Conservation (phyloP, 139 green algal genomes). For the Edaphochlamys debaryana region DNA sequence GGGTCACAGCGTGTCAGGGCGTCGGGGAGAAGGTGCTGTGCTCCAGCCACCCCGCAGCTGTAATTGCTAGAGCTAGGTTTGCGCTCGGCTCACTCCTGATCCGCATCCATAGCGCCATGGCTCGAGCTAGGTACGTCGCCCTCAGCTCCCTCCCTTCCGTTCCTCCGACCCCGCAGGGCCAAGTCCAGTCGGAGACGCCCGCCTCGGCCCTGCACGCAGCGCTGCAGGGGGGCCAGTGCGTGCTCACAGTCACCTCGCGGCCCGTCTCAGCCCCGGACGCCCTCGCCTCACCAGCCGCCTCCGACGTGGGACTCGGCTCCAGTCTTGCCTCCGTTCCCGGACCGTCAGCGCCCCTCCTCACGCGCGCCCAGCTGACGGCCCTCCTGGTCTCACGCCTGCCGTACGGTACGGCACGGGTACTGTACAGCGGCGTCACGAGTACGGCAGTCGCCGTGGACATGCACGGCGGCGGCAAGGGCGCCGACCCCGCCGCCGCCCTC, state of each 20-base stretch:
- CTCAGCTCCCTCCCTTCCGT: too few relatives aligned
- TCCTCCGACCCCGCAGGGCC: neutral
- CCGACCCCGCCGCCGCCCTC: too few relatives aligned
- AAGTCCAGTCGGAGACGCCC: neutral
- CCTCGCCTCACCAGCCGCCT: too few relatives aligned
- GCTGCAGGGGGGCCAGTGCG: neutral
- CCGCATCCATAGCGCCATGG: too few relatives aligned
- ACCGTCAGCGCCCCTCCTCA: neutral
- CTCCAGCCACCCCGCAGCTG: too few relatives aligned
- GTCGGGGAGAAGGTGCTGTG: too few relatives aligned
- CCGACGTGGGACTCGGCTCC: too few relatives aligned
- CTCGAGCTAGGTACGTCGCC: too few relatives aligned
- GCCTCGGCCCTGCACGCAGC: neutral
- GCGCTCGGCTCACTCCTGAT: too few relatives aligned
- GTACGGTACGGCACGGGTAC: neutral
- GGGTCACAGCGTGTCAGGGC: too few relatives aligned
- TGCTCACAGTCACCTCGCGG: slow-evolving; percentile 10
- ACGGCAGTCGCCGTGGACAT: neutral
- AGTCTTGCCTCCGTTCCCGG: neutral
- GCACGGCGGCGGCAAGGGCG: neutral
- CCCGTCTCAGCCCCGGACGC: neutral
- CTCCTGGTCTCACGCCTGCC: neutral
- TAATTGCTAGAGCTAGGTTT: too few relatives aligned
- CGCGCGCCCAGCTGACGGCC: neutral
- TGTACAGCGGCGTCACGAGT: slow-evolving; percentile 13